Base-by-base conservation (phyloP, 2,329 filamentous ascomycete species). In the Colletotrichum cordylinicola region DNA sequence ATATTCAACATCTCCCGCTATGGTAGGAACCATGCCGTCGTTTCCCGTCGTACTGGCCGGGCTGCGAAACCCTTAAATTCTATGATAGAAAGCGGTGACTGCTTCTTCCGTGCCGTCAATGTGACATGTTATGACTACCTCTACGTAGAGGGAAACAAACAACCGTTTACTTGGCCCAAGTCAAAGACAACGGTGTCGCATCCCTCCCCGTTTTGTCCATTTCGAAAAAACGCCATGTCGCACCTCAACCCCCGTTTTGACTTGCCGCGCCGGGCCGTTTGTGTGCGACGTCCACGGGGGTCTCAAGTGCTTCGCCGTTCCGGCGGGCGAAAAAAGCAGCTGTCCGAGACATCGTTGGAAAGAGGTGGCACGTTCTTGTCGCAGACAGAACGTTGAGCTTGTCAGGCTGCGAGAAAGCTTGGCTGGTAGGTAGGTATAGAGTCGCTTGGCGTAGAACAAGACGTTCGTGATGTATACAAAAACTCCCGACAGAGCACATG, bases 1-100 rank as follows among this genome's bases (percentile, higher is more conserved):
- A n/a, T 12, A 0, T 4, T 48, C 39, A n/a, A n/a, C 6, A 21
- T 3, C 18, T 7, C 10, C 6, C n/a, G 13, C 6, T 10, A 13
- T 4, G 10, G n/a, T 13, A 12, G n/a, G 3, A 48, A 48, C 13
- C 7, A 4, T 21, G 1, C 43, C 1, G 21, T 0, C 5, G 43
- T n/a, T 4, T 2, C 2, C 4, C 8, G 31, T 21, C 10, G 9
- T 2, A 10, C 2, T 48, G 24, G 24, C 24, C 24, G 24, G 24
- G 24, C 24, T 24, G 4, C 3, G 24, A 24, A 24, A 24, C 24
- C n/a, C n/a, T n/a, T n/a, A 10, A 10, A 21, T 48, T n/a, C 21
- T n/a, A 8, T 10, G 43, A 52, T 13, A 21, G 43, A 8, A 4
- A 21, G 1, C n/a, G 43, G 4, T n/a, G 6, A 21, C n/a, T 52